Evolutionary conservation across 371 early-diverging fungal genomes (phyloP), one percentile per base, ranked within the genome.

Genomic region (Mucor indicus): DNA sequence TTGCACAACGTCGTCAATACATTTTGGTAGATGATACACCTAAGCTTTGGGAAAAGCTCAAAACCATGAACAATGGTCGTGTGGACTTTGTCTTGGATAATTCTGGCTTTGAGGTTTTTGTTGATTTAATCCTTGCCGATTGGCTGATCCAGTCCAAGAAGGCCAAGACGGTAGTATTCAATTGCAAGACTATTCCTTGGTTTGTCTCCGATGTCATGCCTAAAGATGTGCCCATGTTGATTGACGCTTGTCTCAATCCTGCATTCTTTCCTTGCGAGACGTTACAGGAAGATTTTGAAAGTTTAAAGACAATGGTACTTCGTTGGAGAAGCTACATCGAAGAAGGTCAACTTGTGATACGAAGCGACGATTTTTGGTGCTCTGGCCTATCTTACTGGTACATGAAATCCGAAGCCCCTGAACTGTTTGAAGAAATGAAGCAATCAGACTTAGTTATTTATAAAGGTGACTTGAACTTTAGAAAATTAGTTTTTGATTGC

Each of bases 401-500:
- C 32, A 71, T 98, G 48, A 56, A 67, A 10, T 66, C 69, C 3
- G 72, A 67, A 32, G 87, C 85, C 5, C 78, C 82, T 9, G 79
- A 77, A 4, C 62, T 93, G 6, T 91, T 77, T 63, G 46, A 62
- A 1, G 74, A 82, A 22, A 60, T 84, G 60, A 49, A 44, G 20
- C 40, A 77, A 11, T 71, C 90, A 3, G 73, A 81, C 17, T 48
- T 93, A 19, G 72, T 90, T 25, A 77, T 98, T 13, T 96, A 92
- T 63, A 98, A 98, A 65, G 98, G 98, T 24, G 98, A 98, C 57
- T 62, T 98, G 55, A 98, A 98, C 74, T 98, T 90, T 65, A 81
- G 98, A 49, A 98, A 98, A 63, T 72, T 94, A n/a, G 84, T 89
- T 4, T 91, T 90, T 68, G 95, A 95, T 56, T 86, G 88, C 60